These are phyloP conservation scores for Mycena sp. DNA, from an alignment of 1,284 basidiomycete species.

Conservation along the genomic window DNA sequence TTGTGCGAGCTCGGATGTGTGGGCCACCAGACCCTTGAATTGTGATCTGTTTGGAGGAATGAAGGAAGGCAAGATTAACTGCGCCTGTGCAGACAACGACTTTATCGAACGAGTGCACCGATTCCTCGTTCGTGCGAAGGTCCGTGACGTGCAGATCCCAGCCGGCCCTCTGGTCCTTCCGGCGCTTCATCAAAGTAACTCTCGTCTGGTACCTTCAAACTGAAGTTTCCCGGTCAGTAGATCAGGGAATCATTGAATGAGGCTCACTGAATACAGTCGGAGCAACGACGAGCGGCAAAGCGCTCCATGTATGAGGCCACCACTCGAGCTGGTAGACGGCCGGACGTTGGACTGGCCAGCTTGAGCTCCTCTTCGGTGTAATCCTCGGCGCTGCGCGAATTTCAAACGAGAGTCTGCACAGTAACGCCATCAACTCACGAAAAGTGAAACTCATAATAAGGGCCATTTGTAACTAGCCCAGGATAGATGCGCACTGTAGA, in stretches of 20 bases:
- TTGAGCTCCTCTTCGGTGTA: neutral
- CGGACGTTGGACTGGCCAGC: neutral
- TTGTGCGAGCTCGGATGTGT: neutral
- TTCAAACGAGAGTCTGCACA: neutral
- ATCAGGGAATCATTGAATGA: neutral
- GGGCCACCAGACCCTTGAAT: neutral
- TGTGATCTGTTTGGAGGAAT: neutral
- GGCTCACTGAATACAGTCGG: neutral
- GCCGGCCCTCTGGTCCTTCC: neutral
- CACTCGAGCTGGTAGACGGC: neutral
- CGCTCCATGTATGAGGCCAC: neutral
- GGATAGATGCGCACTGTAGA: neutral
- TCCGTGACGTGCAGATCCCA: neutral
- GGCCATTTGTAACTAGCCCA: neutral
- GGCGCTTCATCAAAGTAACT: neutral
- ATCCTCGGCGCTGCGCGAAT: neutral
- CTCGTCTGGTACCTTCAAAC: neutral
- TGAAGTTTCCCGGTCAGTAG: too few species aligned
- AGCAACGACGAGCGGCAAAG: neutral
- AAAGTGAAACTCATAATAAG: neutral
- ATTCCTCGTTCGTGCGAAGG: neutral
- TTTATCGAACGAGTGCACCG: neutral
- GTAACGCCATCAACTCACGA: neutral
- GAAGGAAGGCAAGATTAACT: neutral
- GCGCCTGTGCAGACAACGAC: neutral